Evolutionary conservation across 2,329 filamentous ascomycete species (phyloP).

Genomic region (Teratosphaeria destructans): DNA sequence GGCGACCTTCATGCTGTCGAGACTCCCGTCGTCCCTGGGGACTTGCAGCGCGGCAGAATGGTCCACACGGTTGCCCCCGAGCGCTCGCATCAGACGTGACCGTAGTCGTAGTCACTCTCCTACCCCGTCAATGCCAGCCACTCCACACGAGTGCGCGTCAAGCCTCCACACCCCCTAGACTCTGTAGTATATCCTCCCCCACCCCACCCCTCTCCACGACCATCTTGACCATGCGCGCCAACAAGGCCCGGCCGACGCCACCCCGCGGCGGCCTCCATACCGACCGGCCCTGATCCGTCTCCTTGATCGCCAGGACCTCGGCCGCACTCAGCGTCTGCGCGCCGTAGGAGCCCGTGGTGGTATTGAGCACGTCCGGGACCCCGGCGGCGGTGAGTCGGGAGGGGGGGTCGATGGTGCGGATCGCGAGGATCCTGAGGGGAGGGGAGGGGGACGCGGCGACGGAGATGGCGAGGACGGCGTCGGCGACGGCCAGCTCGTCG

Average conservation of each 20-base stretch:
- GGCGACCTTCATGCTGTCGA: no score
- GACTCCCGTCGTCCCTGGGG: no score
- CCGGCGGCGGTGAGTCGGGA: conserved; percentile 39
- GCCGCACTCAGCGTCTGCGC: conserved; percentile 26
- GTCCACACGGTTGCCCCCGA: no score
- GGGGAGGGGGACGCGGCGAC: conserved; percentile 31
- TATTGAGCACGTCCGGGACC: conserved; percentile 37
- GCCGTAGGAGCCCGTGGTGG: conserved; percentile 31
- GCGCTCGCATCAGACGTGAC: no score
- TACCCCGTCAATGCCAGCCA: no score
- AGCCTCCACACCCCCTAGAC: conserved; percentile 61
- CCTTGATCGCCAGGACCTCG: conserved; percentile 37
- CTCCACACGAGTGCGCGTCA: conserved; percentile 11
- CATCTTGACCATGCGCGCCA: conserved; percentile 65
- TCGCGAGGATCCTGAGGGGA: conserved; percentile 27
- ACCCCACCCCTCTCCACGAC: conserved; percentile 70
- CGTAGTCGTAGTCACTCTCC: no score
- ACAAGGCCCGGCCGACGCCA: conserved; percentile 63
- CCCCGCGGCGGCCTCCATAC: conserved; percentile 83
- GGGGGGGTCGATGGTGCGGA: conserved; percentile 41
- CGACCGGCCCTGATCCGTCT: conserved; percentile 38
- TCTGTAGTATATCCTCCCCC: conserved; percentile 75
- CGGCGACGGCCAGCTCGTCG: conserved; percentile 88
- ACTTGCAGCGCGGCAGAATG: no score
- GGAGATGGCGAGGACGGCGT: conserved; percentile 77